Base-by-base conservation (phyloP, 163 green algal genomes). In the Prototheca wickerhamii region DNA sequence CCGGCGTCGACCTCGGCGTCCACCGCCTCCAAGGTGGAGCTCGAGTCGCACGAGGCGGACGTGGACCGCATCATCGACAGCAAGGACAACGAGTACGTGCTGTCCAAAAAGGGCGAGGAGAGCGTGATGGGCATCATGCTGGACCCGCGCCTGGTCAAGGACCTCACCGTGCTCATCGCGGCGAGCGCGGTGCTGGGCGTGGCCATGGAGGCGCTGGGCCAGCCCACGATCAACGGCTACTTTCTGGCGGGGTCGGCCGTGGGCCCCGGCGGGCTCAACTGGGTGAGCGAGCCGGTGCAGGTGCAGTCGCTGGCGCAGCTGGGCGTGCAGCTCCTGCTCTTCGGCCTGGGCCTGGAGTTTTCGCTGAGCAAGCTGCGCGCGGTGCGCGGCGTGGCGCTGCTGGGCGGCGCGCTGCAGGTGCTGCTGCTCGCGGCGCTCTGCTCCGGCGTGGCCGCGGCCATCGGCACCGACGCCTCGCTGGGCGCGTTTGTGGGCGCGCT, bases 221-320 rank as follows among this genome's bases (percentile, higher is more conserved):
- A 95, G 81, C 89, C 89, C 0, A 79, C 86, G n/a, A 95, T 96
- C 73, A 95, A 94, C 64, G 89, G 89, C n/a, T 95, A 95, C 71
- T 84, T 96, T 23, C 72, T 96, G 12, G 89, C 87, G 12, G 89
- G 89, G 0, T 84, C 78, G 1, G 56, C 91, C 2, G 81, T 95
- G 40, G 89, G 89, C 3, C 89, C 89, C 0, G 89, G 88, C 0
- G 89, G 89, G 2, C 63, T 93, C 32, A 69, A 75, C 33, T 75
- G 90, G 2, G 76, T 91, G 55, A 89, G 89, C 63, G 82, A 88
- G 58, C 69, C 86, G 8, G 80, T 91, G 53, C 70, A 79, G 61
- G 67, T 86, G 21, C 77, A 89, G 61, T 77, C 65, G 4, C 52
- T 88, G 52, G 76, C 79, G 20, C 82, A 96, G 76, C 67, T 96